Base-by-base conservation (phyloP, 2,329 filamentous ascomycete species). In the Colletotrichum paranaense region DNA sequence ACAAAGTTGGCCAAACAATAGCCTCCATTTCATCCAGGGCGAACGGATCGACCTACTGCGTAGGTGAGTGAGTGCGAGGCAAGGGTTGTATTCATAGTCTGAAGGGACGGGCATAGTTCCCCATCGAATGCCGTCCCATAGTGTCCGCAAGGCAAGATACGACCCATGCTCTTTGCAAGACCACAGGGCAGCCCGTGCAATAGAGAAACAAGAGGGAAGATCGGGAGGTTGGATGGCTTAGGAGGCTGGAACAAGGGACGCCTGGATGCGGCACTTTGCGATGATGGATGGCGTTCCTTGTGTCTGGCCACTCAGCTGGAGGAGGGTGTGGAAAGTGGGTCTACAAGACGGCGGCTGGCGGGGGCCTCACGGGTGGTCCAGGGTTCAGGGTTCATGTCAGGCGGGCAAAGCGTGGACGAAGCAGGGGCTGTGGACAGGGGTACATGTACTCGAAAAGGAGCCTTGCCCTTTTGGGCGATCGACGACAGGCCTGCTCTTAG, bases 381-480 rank as follows among this genome's bases (percentile, higher is more conserved):
- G 62, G 62, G 68, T 49, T 67, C 68, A 67, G 62, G 68, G 63
- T 22, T 49, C 8, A 24, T 19, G 28, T 12, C 6, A 32, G 16
- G 52, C 32, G 52, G 63, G 5, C 62, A 22, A 46, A 28, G 28
- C 42, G 46, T 67, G 56, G 24, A 12, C 14, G n/a, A n/a, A 46
- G 26, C 7, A 19, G 9, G 62, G 14, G 53, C 49, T 14, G 12
- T 11, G 26, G 38, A 5, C 46, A 22, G 38, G 32, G 26, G 6
- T 8, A 26, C 14, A 30, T 62, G 59, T 59, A 63, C 65, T 69
- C 59, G 69, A 68, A 26, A 12, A 12, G 24, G 9, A 6, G n/a
- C 28, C 9, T 62, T 67, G 26, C 66, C 65, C 49, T 19, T 42
- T 5, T 69, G 30, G 46, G 53, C 53, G 70, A 73, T 73, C 70